phyloP scores from a whole-genome alignment of 2,329 filamentous ascomycete genomes.

The Cercospora sojina region DNA sequence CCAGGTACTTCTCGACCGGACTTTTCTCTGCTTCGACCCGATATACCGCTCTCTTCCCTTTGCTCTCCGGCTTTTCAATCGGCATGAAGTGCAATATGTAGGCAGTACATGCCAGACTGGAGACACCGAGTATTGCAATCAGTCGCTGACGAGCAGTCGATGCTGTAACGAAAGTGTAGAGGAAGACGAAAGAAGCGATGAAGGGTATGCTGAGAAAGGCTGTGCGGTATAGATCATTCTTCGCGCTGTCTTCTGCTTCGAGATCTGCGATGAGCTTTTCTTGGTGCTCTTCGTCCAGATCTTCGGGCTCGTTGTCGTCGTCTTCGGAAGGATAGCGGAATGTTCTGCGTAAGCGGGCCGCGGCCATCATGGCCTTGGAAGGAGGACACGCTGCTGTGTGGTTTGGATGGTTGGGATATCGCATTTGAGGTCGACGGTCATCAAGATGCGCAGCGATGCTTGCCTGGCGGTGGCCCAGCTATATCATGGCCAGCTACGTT shows the following conservation, averaged over 20 bases:
- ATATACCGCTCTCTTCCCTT: slow-evolving; percentile 35
- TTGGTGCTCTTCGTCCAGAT: slow-evolving; percentile 74
- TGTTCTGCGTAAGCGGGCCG: slow-evolving; percentile 61
- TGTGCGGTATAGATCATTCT: slow-evolving; percentile 39
- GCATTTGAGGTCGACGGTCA: neutral
- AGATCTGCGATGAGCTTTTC: slow-evolving; percentile 61
- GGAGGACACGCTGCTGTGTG: slow-evolving; percentile 4
- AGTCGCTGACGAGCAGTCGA: slow-evolving; percentile 42
- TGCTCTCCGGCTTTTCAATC: slow-evolving; percentile 49
- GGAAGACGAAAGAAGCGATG: slow-evolving; percentile 56
- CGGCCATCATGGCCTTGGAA: slow-evolving; percentile 7
- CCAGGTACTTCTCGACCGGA: slow-evolving; percentile 60
- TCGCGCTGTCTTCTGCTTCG: slow-evolving; percentile 50
- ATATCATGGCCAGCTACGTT: neutral
- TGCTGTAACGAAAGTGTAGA: slow-evolving; percentile 47
- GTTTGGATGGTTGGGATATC: neutral
- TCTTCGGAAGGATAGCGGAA: slow-evolving; percentile 72
- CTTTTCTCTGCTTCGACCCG: slow-evolving; percentile 32
- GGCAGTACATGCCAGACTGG: slow-evolving; percentile 61
- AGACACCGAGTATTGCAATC: slow-evolving; percentile 58
- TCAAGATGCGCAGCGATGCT: neutral
- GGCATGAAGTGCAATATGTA: slow-evolving; percentile 55
- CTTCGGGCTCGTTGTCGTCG: slow-evolving; percentile 54
- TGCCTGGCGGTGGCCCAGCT: neutral
- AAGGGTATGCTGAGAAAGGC: slow-evolving; percentile 62